Evolutionary conservation across 306 rosid genomes (phyloP), one percentile per base, ranked within the genome.

Genomic region (Vicia villosa): DNA sequence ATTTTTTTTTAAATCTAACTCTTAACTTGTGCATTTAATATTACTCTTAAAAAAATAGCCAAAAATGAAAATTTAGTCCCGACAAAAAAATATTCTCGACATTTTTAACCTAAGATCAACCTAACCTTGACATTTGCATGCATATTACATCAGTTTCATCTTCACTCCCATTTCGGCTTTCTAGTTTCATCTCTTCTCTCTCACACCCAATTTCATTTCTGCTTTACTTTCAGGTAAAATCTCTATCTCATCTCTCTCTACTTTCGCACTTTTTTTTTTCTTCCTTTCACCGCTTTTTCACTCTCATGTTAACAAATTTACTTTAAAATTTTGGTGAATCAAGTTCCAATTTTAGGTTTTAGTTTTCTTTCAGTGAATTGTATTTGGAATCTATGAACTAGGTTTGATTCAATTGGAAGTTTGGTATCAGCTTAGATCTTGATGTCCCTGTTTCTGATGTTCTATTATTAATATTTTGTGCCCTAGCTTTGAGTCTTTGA

Each of bases 401-500:
- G 32, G 15, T 45, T 57, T 20, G 34, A 47, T 57, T 60, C n/a
- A 74, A 54, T 26, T 46, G 19, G 19, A 13, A 60, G 56, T 30
- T 19, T 26, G 5, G 57, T 16, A 21, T 54, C 21, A 14, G 36
- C 19, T 70, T 46, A 36, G 65, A 42, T 69, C 70, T 45, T 22
- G 24, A 38, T 9, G n/a, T 26, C 42, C 13, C 26, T 49, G 55
- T 54, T 51, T 54, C 36, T 54, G 37, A 55, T 22, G 34, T 22
- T 7, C 8, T 22, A 4, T 66, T 43, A 1, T 74, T 46, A 4
- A 30, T 40, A 15, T 2, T 34, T 10, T 17, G 16, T 30, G 22
- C 34, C 20, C 30, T 17, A 17, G 19, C 11, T 79, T 49, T 45
- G 51, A 45, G 3, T 45, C 8, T 45, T n/a, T 82, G 65, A 37